phyloP scores from a whole-genome alignment of 495 filamentous ascomycete genomes.

The Thermothielavioides terrestris region DNA sequence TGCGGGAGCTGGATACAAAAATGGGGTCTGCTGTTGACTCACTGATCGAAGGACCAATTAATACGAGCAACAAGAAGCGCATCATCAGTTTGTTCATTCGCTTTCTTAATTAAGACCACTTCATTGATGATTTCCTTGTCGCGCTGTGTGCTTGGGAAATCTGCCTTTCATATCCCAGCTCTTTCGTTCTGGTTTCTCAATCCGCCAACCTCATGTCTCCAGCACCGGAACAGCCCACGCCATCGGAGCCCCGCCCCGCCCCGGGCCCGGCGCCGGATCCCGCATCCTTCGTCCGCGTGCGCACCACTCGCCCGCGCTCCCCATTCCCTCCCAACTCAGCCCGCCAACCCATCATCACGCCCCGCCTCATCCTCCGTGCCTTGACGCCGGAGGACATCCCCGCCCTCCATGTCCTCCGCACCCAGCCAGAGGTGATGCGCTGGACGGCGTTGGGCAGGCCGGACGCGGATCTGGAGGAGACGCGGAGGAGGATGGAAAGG shows the following conservation, averaged over 20 bases:
- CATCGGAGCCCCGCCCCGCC: neutral
- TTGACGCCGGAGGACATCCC: conserved; percentile 30
- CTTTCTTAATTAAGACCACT: too few species aligned
- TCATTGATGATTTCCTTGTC: too few species aligned
- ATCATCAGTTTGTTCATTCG: too few species aligned
- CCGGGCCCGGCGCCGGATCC: conserved; percentile 1
- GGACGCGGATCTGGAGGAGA: conserved; percentile 30
- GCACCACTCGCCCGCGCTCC: conserved; percentile 27
- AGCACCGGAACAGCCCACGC: neutral
- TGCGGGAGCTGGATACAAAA: conserved; percentile 5
- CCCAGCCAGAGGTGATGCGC: conserved; percentile 44
- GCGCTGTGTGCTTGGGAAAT: too few species aligned
- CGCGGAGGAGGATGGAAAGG: conserved; percentile 21
- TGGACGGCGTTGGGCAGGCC: conserved; percentile 31
- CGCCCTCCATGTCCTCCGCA: conserved; percentile 33
- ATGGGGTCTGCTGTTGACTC: neutral
- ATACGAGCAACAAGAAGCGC: too few species aligned
- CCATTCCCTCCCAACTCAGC: conserved; percentile 23
- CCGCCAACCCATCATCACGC: conserved; percentile 28
- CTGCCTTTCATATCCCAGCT: too few species aligned
- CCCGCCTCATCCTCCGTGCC: conserved; percentile 38
- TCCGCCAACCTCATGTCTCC: too few species aligned
- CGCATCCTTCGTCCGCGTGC: conserved; percentile 19
- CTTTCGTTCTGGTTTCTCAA: too few species aligned
- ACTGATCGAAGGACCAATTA: too few species aligned